These are phyloP conservation scores for Fusarium zealandicum DNA, from an alignment of 2,329 filamentous ascomycete species.

Conservation along the genomic window DNA sequence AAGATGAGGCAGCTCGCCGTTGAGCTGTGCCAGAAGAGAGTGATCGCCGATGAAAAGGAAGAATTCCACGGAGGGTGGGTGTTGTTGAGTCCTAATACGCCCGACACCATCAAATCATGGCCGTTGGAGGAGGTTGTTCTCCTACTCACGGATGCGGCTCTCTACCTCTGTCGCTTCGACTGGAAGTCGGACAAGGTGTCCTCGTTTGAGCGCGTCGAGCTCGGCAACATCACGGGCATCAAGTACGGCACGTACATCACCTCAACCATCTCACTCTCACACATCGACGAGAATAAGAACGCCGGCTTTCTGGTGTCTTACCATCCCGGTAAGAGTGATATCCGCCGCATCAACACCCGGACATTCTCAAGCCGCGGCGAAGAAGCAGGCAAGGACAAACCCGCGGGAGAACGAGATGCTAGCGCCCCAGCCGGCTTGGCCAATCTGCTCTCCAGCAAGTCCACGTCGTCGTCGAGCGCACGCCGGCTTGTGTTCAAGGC, in stretches of 20 bases:
- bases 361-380: conserved; percentile 68
- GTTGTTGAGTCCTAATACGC: conserved; percentile 75
- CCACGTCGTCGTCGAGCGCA: conserved; percentile 21
- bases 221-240: conserved; percentile 76
- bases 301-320: conserved; percentile 85
- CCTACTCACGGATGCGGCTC: conserved; percentile 80
- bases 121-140: conserved; percentile 90
- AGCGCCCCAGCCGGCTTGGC: conserved; percentile 48
- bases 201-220: conserved; percentile 85
- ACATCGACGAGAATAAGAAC: conserved; percentile 80
- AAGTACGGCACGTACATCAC: conserved; percentile 89
- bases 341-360: conserved; percentile 83
- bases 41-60: conserved; percentile 82
- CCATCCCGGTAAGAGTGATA: conserved; percentile 71
- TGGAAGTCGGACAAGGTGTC: conserved; percentile 95
- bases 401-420: conserved; percentile 31
- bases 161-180: conserved; percentile 92
- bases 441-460: conserved; percentile 52
- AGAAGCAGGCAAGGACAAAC: conserved; percentile 37
- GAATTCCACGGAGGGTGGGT: conserved; percentile 92
- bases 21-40: conserved; percentile 85
- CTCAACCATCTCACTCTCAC: conserved; percentile 78
- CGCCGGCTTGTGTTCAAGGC: conserved; percentile 33
- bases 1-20: conserved; percentile 89
- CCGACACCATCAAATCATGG: conserved; percentile 72